phyloP scores from a whole-genome alignment of 2,329 filamentous ascomycete genomes.

The Thielaviopsis euricoi region DNA sequence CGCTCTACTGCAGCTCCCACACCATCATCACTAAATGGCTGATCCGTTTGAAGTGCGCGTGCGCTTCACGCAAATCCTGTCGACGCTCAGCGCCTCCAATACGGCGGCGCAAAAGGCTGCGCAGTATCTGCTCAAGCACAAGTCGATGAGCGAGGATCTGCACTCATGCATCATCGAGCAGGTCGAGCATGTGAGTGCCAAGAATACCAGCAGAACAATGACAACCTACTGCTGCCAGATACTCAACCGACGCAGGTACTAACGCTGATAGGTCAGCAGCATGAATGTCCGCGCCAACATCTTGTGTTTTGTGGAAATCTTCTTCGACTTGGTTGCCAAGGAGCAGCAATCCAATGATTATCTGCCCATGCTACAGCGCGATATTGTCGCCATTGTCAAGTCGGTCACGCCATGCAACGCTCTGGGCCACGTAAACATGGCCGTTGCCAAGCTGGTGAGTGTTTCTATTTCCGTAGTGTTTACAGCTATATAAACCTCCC shows the following conservation, averaged over 20 bases:
- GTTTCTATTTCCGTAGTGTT: neutral
- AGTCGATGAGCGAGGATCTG: constrained; percentile 89
- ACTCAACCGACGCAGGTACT: no score
- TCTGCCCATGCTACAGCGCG: constrained; percentile 84
- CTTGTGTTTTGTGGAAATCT: constrained; percentile 96
- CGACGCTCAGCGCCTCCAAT: constrained; percentile 80
- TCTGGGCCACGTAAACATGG: constrained; percentile 81
- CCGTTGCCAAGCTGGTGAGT: constrained; percentile 67
- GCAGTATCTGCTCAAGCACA: constrained; percentile 84
- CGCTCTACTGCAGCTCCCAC: no score
- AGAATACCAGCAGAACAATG: no score
- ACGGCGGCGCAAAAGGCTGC: constrained; percentile 83
- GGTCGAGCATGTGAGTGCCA: constrained; percentile 52
- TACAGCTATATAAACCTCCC: neutral
- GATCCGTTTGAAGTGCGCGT: constrained; percentile 98
- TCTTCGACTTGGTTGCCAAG: constrained; percentile 70
- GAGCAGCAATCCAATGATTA: constrained; percentile 59
- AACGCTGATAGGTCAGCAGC: constrained; percentile 42
- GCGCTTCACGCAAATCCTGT: constrained; percentile 81
- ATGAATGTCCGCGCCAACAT: constrained; percentile 98
- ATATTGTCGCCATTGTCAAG: constrained; percentile 82
- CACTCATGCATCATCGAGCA: constrained; percentile 96
- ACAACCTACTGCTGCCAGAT: no score
- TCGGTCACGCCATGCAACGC: constrained; percentile 78
- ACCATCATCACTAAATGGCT: constrained; percentile 25